These are phyloP conservation scores for Tilletia horrida DNA, from an alignment of 1,284 basidiomycete genomes.

Conservation along the genomic window DNA sequence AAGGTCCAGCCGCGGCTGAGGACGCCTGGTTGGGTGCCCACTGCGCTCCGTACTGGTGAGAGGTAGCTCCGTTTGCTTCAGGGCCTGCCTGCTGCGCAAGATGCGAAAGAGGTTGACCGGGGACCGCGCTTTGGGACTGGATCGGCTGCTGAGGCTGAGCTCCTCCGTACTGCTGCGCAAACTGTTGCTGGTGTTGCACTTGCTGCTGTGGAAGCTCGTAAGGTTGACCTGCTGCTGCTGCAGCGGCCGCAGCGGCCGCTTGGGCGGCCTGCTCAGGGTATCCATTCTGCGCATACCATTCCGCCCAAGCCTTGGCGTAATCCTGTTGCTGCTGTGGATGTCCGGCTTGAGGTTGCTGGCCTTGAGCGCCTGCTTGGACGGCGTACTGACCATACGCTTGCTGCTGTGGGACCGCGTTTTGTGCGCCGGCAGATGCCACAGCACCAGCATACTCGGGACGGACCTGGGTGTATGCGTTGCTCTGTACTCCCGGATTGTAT, in stretches of 20 bases:
- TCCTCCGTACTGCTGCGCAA: conserved; percentile 19
- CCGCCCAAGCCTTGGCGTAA: conserved; percentile 22
- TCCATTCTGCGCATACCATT: conserved; percentile 21
- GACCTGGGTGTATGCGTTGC: conserved; percentile 20
- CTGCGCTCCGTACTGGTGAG: background rate
- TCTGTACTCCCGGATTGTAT: conserved; percentile 58
- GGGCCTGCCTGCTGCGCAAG: background rate
- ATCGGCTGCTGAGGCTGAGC: conserved; percentile 6
- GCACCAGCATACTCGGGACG: conserved; percentile 24
- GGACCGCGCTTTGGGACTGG: background rate
- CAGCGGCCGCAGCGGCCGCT: conserved; percentile 16
- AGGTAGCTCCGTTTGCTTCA: background rate
- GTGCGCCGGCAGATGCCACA: conserved; percentile 13
- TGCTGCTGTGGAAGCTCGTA: conserved; percentile 35
- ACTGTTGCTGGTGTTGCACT: conserved; percentile 36
- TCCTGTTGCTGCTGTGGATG: conserved; percentile 23
- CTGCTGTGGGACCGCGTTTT: conserved; percentile 9
- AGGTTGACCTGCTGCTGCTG: conserved; percentile 21
- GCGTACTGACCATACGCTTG: conserved; percentile 21
- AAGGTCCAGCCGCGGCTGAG: background rate
- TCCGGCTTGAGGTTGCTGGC: conserved; percentile 30
- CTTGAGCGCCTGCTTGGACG: conserved; percentile 36
- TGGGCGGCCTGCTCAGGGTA: conserved; percentile 23
- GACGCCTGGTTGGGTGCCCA: background rate
- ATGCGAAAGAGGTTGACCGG: too few relatives aligned